Conservation (phyloP, 495 filamentous ascomycete species). For the Trichocladium uniseriatum region DNA sequence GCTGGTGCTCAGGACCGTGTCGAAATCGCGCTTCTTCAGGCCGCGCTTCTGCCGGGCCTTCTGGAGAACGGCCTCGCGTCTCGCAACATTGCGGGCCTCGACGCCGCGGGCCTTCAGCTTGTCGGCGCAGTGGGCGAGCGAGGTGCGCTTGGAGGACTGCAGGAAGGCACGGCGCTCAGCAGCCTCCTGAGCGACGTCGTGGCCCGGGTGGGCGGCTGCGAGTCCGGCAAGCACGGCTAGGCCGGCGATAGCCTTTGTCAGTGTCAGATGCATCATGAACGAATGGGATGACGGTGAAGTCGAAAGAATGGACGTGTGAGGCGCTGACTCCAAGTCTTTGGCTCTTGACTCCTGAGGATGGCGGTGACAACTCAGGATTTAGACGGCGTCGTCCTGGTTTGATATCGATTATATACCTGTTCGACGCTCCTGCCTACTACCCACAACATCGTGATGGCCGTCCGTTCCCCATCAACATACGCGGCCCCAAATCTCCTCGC, state of each 20-base stretch:
- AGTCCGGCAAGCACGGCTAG: slow-evolving; percentile 10
- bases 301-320: no score
- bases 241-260: slow-evolving; percentile 9
- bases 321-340: no score
- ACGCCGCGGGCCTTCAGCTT: slow-evolving; percentile 43
- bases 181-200: slow-evolving; percentile 10
- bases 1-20: slow-evolving; percentile 28
- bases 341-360: no score
- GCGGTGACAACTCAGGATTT: no score
- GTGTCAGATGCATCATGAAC: no score
- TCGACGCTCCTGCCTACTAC: no score
- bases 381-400: no score
- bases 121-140: slow-evolving; percentile 35
- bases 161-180: slow-evolving; percentile 12
- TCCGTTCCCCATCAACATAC: no score
- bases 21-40: slow-evolving; percentile 19
- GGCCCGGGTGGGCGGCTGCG: slow-evolving; percentile 12
- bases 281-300: no score
- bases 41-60: slow-evolving; percentile 18
- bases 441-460: no score
- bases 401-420: no score
- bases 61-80: slow-evolving; percentile 28
- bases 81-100: slow-evolving; percentile 35
- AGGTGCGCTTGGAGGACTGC: slow-evolving; percentile 8
- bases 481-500: no score